Base-by-base conservation (phyloP, 192 early-diverging fungal species). In the Lunasporangiospora selenospora region DNA sequence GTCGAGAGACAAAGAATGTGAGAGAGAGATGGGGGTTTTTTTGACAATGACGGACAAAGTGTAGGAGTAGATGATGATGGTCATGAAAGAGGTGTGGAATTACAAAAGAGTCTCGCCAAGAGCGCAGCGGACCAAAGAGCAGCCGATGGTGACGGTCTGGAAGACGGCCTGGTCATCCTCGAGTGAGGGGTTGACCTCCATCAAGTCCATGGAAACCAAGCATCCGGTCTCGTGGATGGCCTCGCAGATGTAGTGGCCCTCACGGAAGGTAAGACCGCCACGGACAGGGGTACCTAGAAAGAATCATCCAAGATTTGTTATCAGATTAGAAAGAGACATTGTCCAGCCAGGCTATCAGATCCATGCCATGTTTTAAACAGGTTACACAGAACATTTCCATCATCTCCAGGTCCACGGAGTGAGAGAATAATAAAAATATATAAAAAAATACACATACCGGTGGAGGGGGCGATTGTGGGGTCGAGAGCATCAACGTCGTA, bases 241-340 rank as follows among this genome's bases (percentile, higher is more conserved):
- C 77, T 98, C 96, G 80, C 95, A 95, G 49, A 98, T 95, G 77
- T 94, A 98, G 70, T 98, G 96, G 29, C 96, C 96, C 77, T 98
- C 96, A 52, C 96, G 83, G 83, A 97, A 98, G 11, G 92, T 92
- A 43, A 98, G 78, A 23, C 96, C 96, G 58, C 96, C 96, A 48
- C 95, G 87, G 11, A 98, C 96, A 10, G 96, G 96, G 4, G 96
- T 98, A 44, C 96, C 96, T 79, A 37, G n/a, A 32, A 24, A 27
- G 16, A n/a, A n/a, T n/a, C n/a, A n/a, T n/a, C n/a, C n/a, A n/a
- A n/a, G n/a, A n/a, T n/a, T n/a, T n/a, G n/a, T n/a, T n/a, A 58
- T 37, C 31, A 42, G 36, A 40, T 33, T 38, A 55, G 5, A 12
- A 19, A 15, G 21, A 45, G 11, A 36, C 7, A 13, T 9, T 45